A percentile compares a stretch with the other conserved stretches of the same genome.
These are phyloP conservation scores for Neoboletus subvelutipes DNA, from an alignment of 768 basidiomycete species.

Conservation along the genomic window DNA sequence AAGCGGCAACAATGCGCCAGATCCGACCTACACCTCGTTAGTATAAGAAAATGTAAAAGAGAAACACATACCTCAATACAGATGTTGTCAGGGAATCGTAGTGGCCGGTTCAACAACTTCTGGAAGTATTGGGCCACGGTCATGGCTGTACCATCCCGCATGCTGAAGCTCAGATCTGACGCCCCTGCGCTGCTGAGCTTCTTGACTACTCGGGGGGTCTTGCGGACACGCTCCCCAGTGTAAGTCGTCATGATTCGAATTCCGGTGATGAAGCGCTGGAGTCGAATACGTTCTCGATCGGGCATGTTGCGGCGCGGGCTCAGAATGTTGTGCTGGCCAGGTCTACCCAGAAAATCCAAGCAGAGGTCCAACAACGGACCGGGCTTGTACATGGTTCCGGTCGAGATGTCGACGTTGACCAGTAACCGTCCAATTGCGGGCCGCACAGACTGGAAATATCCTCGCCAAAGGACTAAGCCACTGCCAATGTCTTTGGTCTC, in stretches of 20 bases:
- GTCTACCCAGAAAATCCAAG: constrained; percentile 49
- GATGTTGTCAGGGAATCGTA: constrained; percentile 60
- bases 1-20: constrained; percentile 62
- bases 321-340: constrained; percentile 32
- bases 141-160: constrained; percentile 53
- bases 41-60: constrained; percentile 19
- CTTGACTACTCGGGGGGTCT: constrained; percentile 60
- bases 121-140: constrained; percentile 66
- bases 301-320: constrained; percentile 43
- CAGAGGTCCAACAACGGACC: constrained; percentile 61
- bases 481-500: constrained; percentile 55
- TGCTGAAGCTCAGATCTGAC: constrained; percentile 49
- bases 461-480: constrained; percentile 73
- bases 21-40: constrained; percentile 47
- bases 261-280: constrained; percentile 57
- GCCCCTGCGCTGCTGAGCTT: constrained; percentile 58
- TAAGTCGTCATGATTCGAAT: constrained; percentile 48
- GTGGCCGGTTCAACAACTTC: constrained; percentile 46
- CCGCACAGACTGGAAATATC: constrained; percentile 78
- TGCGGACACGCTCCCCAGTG: constrained; percentile 35
- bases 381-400: constrained; percentile 70
- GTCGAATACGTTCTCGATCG: constrained; percentile 50
- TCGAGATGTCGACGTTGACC: constrained; percentile 77
- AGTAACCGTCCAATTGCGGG: constrained; percentile 63
- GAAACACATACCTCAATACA: constrained; percentile 60